Conservation (phyloP, 2,329 filamentous ascomycete genomes). For the Monosporascus sp. region DNA sequence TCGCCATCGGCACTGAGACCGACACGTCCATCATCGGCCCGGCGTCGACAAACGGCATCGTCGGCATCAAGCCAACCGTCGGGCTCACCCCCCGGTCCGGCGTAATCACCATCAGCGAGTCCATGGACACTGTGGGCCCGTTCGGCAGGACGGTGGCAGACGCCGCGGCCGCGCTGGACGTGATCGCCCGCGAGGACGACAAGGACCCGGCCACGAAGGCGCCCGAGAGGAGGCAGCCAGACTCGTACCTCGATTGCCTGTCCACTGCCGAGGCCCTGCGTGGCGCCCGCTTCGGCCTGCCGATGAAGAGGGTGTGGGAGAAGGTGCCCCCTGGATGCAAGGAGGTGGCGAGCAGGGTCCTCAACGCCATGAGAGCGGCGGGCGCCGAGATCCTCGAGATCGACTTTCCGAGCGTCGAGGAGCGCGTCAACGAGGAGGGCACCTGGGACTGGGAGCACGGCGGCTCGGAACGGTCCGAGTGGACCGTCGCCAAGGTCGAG, state of each 20-base stretch:
- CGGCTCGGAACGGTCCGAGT: constrained; percentile 67
- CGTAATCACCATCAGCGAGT: constrained; percentile 60
- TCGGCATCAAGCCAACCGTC: constrained; percentile 64
- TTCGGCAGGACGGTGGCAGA: constrained; percentile 63
- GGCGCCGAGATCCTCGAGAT: constrained; percentile 65
- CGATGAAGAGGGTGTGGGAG: constrained; percentile 67
- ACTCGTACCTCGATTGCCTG: constrained; percentile 55
- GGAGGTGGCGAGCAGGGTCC: constrained; percentile 49
- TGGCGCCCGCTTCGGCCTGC: constrained; percentile 63
- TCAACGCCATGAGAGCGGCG: constrained; percentile 50
- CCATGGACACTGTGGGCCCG: constrained; percentile 62
- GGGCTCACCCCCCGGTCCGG: constrained; percentile 57
- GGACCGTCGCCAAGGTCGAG: constrained; percentile 66
- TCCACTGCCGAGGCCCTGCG: constrained; percentile 47
- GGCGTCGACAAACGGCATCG: constrained; percentile 47
- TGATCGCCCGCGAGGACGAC: constrained; percentile 56
- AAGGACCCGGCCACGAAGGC: constrained; percentile 56
- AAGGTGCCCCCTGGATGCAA: constrained; percentile 24
- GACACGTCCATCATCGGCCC: constrained; percentile 58
- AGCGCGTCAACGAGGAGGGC: constrained; percentile 58
- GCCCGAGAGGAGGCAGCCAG: constrained; percentile 36
- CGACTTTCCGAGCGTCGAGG: constrained; percentile 59
- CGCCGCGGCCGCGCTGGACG: constrained; percentile 55
- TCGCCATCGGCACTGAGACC: constrained; percentile 57
- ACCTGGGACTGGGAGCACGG: constrained; percentile 70